These are phyloP conservation scores for Phytophthora sp. DNA, from an alignment of 352 stramenopile species.

Conservation along the genomic window DNA sequence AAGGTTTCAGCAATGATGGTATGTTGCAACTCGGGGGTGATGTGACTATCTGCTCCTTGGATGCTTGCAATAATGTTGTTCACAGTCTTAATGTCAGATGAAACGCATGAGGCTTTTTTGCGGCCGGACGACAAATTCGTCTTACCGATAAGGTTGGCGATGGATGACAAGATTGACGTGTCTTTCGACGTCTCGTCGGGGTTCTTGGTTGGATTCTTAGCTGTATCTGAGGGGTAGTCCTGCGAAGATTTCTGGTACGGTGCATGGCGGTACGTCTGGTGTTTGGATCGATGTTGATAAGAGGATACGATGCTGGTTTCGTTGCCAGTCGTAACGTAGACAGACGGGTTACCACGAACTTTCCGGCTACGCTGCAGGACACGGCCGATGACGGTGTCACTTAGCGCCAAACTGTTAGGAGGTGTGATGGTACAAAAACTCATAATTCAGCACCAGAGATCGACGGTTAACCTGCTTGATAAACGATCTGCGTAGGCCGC, in stretches of 20 bases:
- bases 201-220: too few relatives aligned
- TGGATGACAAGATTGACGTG: not conserved
- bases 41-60: conserved; percentile 2
- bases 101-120: not conserved
- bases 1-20: conserved; percentile 14
- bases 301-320: not conserved
- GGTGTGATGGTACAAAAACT: not conserved
- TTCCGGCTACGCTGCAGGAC: conserved; percentile 13
- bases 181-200: not conserved
- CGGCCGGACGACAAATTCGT: not conserved
- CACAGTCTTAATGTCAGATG: conserved; percentile 11
- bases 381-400: conserved; percentile 5
- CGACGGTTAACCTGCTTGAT: not conserved
- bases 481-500: not conserved
- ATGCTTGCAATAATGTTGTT: conserved; percentile 12
- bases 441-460: not conserved
- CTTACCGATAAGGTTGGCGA: not conserved
- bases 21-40: conserved; percentile 7
- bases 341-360: not conserved
- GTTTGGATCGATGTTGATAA: not conserved
- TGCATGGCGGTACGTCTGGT: not conserved
- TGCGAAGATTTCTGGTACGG: conserved; percentile 7
- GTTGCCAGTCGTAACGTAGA: too few relatives aligned
- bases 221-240: too few relatives aligned
- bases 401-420: conserved; percentile 1